Conservation (phyloP, 805 yeast species). For the Sungouiozyma intestinalis region DNA sequence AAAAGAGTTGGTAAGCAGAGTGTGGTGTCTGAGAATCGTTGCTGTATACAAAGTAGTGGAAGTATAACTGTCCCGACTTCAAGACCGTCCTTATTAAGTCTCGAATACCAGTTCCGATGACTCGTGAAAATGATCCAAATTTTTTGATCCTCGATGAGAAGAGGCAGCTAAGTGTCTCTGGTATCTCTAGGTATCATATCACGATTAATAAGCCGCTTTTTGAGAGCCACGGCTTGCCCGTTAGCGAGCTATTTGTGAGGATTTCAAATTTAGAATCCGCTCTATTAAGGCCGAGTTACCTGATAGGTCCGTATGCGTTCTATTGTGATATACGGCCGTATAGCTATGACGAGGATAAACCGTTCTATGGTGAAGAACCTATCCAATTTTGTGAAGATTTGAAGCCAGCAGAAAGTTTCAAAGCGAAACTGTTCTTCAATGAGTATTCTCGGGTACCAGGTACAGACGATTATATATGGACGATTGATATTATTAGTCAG, state of each 20-base stretch:
- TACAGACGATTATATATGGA: slow-evolving; percentile 49
- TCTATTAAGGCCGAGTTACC: slow-evolving; percentile 68
- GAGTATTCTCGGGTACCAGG: slow-evolving; percentile 25
- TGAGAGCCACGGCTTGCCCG: slow-evolving; percentile 5
- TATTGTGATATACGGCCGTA: slow-evolving; percentile 72
- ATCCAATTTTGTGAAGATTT: slow-evolving; percentile 42
- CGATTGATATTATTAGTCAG: slow-evolving; percentile 72
- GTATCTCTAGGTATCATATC: slow-evolving; percentile 19
- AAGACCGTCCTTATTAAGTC: no score
- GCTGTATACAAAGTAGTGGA: no score
- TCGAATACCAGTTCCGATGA: background rate
- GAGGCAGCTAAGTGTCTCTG: slow-evolving; percentile 21
- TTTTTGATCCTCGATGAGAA: slow-evolving; percentile 15
- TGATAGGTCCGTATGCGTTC: slow-evolving; percentile 81
- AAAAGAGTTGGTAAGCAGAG: no score
- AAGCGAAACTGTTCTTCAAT: slow-evolving; percentile 43
- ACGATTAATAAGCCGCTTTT: slow-evolving; percentile 13
- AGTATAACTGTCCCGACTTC: no score
- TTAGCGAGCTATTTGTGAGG: slow-evolving; percentile 30
- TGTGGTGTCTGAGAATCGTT: no score
- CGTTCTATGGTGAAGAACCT: slow-evolving; percentile 30
- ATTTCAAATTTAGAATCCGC: slow-evolving; percentile 65
- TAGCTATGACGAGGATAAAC: slow-evolving; percentile 45
- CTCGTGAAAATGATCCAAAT: slow-evolving; percentile 4
- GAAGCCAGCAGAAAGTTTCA: slow-evolving; percentile 63